Evolutionary conservation across 768 basidiomycete genomes (phyloP), one percentile per base, ranked within the genome.

Genomic region (Cubamyces sp.): DNA sequence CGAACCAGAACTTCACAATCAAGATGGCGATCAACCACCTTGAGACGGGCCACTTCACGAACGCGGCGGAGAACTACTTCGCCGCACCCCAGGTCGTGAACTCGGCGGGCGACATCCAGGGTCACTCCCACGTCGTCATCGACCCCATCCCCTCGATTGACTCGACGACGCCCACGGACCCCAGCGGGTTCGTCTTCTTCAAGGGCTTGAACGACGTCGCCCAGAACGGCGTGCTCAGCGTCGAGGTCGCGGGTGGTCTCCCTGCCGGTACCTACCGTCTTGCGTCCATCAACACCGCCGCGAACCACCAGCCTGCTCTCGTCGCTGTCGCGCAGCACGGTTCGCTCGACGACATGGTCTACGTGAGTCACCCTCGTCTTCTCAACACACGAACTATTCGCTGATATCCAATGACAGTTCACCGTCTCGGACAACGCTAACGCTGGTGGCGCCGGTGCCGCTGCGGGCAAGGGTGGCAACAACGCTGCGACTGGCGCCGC

Each of bases 161-260:
- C 16, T 75, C 79, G 59, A 80, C 79, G 19, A 69, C 69, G 1
- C 71, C 79, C 28, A 77, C 79, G 41, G 76, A 87, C 71, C 81
- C 86, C 7, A 74, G 69, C 55, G 74, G 73, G 47, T 89, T 89
- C 66, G 78, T 76, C 25, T 88, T 87, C 77, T 89, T 90, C 84
- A 84, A 86, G 81, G 87, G 77, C 64, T 74, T 78, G 64, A 82
- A 78, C 71, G 67, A 60, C 12, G 76, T 77, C 0, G 79, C 84
- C 15, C 73, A 70, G 19, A 74, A 70, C 61, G 87, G 87, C 5
- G 51, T 69, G n/a, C 65, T 83, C 9, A 65, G 74, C 21, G 76
- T 76, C 1, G 57, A 60, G 0, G 81, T 85, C 48, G 67, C 71
- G 0, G 75, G 70, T 37, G 83, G 83, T 51, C 75, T 85, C 37